Evolutionary conservation across 345 rosid genomes (phyloP), one percentile per base, ranked within the genome.

Genomic region (Moringa oleifera): DNA sequence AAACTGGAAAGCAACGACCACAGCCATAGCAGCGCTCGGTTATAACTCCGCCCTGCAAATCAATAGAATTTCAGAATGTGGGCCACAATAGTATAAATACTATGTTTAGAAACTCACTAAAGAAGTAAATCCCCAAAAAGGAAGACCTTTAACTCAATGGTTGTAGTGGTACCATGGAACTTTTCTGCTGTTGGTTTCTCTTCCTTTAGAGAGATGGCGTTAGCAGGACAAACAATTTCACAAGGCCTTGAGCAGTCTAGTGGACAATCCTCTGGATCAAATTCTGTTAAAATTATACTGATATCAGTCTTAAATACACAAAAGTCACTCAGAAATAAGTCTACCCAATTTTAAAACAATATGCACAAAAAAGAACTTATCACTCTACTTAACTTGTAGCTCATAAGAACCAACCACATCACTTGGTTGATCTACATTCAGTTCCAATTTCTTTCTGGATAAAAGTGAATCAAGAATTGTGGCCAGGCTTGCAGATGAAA

Each of bases 11-110:
- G 76, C 90, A 84, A 52, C 83, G 83, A 20, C 86, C 89, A 47
- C 89, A 84, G 21, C 89, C 86, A 68, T 77, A 81, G 63, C 85
- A 81, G 21, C 85, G 78, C 59, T 84, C 90, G 13, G 79, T 77
- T 56, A 81, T 65, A 18, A 84, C 86, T 53, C 88, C 83, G 17
- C 81, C 76, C 78, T 79, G 78, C 70, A 62, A 19, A 50, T 60
- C 41, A 62, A 57, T 37, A n/a, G 18, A 18, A 20, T 45, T 2
- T 25, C 25, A 24, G 28, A 21, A 7, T 53, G 18, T 13, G 23
- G 47, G 1, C 7, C 37, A 37, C 17, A 45, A 62, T 46, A n/a
- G n/a, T n/a, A 46, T 46, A 41, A 10, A 25, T 20, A 41, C 20
- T 61, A 9, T 19, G 53, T 60, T 57, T 50, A 53, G 49, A 53